Conservation (phyloP, 75 land plant genomes). For the Azolla pinnata region DNA sequence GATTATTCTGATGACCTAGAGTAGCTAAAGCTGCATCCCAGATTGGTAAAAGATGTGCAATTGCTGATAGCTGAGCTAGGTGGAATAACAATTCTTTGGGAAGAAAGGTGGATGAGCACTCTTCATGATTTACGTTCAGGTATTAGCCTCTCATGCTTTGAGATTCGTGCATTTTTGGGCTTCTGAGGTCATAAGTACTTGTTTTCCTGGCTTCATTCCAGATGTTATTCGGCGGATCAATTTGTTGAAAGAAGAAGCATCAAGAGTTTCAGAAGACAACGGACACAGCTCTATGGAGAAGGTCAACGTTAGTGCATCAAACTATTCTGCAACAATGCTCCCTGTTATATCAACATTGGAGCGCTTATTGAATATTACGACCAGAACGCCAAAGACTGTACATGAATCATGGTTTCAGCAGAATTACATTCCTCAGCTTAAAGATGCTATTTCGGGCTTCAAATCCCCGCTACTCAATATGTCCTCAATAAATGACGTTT, state of each 20-base stretch:
- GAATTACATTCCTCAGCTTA: conserved; percentile 58
- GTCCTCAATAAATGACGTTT: conserved; percentile 63
- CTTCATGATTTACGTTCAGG: conserved; percentile 97
- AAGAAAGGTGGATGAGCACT: conserved; percentile 96
- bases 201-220: conserved; percentile 16
- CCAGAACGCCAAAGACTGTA: conserved; percentile 76
- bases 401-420: conserved; percentile 89
- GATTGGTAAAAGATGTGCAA: conserved; percentile 76
- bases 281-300: conserved; percentile 78
- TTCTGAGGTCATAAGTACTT: background rate
- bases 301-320: conserved; percentile 79
- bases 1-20: too few relatives aligned
- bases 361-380: conserved; percentile 74
- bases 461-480: conserved; percentile 69
- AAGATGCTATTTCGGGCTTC: conserved; percentile 62
- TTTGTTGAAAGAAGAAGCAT: conserved; percentile 77
- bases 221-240: conserved; percentile 90
- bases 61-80: conserved; percentile 80
- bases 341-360: conserved; percentile 84
- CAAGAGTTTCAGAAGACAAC: conserved; percentile 66
- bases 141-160: conserved; percentile 7
- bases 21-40: conserved; percentile 86
- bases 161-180: background rate
- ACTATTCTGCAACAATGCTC: conserved; percentile 93
- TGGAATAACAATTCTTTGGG: conserved; percentile 92